Evolutionary conservation across 345 rosid species (phyloP).

Genomic region (Mallotus nudiflorus): DNA sequence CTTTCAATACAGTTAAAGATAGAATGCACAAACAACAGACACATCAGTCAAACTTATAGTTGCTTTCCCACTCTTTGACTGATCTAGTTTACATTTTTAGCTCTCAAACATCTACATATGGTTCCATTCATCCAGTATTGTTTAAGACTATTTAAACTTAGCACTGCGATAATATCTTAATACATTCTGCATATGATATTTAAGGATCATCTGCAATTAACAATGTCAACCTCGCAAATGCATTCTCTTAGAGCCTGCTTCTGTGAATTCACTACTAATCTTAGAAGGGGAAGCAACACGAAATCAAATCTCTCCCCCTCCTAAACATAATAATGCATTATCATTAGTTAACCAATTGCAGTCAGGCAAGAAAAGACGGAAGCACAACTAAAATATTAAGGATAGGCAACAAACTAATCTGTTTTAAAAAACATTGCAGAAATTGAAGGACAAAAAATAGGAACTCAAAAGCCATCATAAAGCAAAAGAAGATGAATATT

Average conservation of each 20-base stretch:
- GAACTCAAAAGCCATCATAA: neutral
- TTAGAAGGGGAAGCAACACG: neutral
- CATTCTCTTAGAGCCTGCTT: neutral
- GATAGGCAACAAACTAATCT: neutral
- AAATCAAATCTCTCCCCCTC: neutral
- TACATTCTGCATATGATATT: neutral
- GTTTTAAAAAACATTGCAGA: neutral
- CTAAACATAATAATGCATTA: slow-evolving; percentile 5
- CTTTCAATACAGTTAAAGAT: neutral
- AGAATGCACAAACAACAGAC: neutral
- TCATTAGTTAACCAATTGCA: neutral
- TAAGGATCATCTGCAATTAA: neutral
- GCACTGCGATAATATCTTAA: neutral
- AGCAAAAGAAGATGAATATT: neutral
- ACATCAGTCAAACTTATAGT: neutral
- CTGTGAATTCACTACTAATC: neutral
- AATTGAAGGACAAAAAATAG: neutral
- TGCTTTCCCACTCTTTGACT: neutral
- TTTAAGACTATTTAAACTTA: neutral
- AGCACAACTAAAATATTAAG: neutral
- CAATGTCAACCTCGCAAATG: neutral
- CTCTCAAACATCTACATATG: neutral
- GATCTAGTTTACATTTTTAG: neutral
- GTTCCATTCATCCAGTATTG: neutral
- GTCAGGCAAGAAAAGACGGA: neutral